phyloP scores from a whole-genome alignment of 306 rosid genomes.

The Vigna unguiculata region DNA sequence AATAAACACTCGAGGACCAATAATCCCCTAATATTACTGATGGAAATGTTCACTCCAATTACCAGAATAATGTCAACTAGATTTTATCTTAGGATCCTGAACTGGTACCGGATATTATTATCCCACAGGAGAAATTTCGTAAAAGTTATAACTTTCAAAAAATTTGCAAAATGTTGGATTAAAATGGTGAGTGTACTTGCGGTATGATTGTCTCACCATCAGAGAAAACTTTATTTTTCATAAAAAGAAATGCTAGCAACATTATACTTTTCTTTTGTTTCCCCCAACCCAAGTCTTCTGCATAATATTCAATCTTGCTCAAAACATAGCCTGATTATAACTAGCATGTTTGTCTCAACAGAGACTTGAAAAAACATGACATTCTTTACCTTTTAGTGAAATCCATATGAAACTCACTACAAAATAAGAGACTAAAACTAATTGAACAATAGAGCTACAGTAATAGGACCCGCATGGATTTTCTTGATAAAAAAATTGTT shows the following conservation, averaged over 20 bases:
- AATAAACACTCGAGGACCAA: no score
- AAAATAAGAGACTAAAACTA: background rate
- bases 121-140: no score
- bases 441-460: background rate
- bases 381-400: background rate
- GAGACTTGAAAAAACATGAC: no score
- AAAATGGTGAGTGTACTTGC: background rate
- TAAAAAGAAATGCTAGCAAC: background rate
- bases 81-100: no score
- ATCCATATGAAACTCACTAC: background rate
- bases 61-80: background rate
- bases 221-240: conserved; percentile 27
- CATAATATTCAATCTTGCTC: conserved; percentile 1
- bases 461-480: background rate
- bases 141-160: no score
- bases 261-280: background rate
- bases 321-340: background rate
- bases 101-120: no score
- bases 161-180: no score
- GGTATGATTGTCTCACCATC: background rate
- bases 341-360: background rate
- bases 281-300: no score
- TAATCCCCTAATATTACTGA: no score
- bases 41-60: no score
- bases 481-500: background rate